A percentile compares a stretch with the other conserved stretches of the same genome.
phyloP scores from a whole-genome alignment of 1,284 basidiomycete genomes.

The Moesziomyces sp. region DNA sequence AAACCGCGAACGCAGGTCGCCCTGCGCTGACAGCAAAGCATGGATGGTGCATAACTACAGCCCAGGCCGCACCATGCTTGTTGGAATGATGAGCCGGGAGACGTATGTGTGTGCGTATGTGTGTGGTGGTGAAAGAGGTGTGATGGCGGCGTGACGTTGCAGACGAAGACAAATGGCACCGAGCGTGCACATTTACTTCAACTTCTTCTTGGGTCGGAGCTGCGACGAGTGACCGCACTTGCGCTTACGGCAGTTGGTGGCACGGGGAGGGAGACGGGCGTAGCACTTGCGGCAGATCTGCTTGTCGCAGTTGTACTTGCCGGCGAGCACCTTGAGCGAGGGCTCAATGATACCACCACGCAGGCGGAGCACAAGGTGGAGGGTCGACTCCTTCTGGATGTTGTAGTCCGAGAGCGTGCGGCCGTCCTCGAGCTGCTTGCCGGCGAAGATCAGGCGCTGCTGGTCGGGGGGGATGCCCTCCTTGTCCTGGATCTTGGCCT shows the following conservation, averaged over 20 bases:
- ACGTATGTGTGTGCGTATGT: neutral
- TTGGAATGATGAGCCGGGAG: neutral
- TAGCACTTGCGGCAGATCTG: slow-evolving; percentile 99
- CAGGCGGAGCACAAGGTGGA: slow-evolving; percentile 65
- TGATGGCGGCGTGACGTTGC: slow-evolving; percentile 3
- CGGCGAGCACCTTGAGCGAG: slow-evolving; percentile 80
- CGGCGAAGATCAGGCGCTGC: slow-evolving; percentile 97
- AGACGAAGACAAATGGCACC: slow-evolving; percentile 1
- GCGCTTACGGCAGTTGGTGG: slow-evolving; percentile 94
- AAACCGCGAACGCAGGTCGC: too few species aligned
- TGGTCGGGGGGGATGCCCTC: slow-evolving; percentile 90
- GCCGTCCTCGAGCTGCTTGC: slow-evolving; percentile 84
- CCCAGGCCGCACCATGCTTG: neutral
- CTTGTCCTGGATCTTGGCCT: slow-evolving; percentile 72
- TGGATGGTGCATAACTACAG: neutral
- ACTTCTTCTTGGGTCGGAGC: slow-evolving; percentile 85
- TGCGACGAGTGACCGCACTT: slow-evolving; percentile 68
- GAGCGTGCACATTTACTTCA: slow-evolving; percentile 77
- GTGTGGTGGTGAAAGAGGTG: neutral
- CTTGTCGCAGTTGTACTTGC: slow-evolving; percentile 74
- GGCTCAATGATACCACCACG: slow-evolving; percentile 67
- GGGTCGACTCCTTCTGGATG: slow-evolving; percentile 76
- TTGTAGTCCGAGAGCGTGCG: slow-evolving; percentile 75
- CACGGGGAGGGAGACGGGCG: slow-evolving; percentile 97
- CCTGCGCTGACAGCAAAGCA: too few species aligned